A percentile compares a stretch with the other conserved stretches of the same genome.
These are phyloP conservation scores for Plasmopara halstedii DNA, from an alignment of 352 stramenopile genomes.

Conservation along the genomic window DNA sequence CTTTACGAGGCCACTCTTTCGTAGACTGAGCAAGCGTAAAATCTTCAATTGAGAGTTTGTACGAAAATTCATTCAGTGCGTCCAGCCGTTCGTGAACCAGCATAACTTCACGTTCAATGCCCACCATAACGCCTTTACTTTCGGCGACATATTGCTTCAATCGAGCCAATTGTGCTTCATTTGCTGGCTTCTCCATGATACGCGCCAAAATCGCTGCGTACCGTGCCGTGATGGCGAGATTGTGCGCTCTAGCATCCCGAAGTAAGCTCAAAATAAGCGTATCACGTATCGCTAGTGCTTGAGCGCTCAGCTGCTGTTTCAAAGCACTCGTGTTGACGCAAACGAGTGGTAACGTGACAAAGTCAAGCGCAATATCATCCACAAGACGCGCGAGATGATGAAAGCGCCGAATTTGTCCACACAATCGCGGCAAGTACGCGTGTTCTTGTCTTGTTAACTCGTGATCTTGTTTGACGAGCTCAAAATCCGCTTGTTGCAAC, in stretches of 20 bases:
- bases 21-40: conserved; percentile 85
- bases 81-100: conserved; percentile 67
- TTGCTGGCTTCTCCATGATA: conserved; percentile 89
- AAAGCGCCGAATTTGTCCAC: conserved; percentile 65
- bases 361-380: conserved; percentile 63
- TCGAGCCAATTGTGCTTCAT: conserved; percentile 87
- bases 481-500: conserved; percentile 27
- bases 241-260: conserved; percentile 65
- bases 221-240: conserved; percentile 80
- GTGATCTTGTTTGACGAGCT: conserved; percentile 19
- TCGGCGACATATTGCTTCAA: conserved; percentile 85
- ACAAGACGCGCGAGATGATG: conserved; percentile 57
- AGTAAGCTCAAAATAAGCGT: conserved; percentile 80
- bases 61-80: conserved; percentile 73
- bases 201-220: conserved; percentile 86
- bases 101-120: conserved; percentile 70
- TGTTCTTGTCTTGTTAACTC: conserved; percentile 1
- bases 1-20: conserved; percentile 82
- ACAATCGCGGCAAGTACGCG: conserved; percentile 43
- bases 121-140: conserved; percentile 69
- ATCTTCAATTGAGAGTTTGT: conserved; percentile 85
- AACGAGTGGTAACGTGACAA: conserved; percentile 69
- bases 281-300: conserved; percentile 66
- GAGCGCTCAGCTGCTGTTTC: conserved; percentile 61
- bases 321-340: conserved; percentile 58